Evolutionary conservation across 2,329 filamentous ascomycete species (phyloP), one percentile per base, ranked within the genome.

Genomic region (Epichloe scottii): DNA sequence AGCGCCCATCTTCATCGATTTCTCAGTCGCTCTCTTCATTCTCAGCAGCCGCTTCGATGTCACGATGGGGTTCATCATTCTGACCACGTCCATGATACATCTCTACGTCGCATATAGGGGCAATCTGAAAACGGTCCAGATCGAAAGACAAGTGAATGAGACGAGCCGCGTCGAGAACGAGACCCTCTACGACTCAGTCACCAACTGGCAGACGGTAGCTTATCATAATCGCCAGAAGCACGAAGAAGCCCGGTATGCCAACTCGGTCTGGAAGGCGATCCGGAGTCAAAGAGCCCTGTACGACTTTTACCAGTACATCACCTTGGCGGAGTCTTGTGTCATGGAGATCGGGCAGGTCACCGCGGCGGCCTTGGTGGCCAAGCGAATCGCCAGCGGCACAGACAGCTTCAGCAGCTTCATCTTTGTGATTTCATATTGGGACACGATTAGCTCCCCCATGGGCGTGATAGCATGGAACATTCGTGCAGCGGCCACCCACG

Each of bases 351-450:
- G 58, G 15, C 55, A 58, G 33, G 52, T 55, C 39, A 44, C 52
- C 3, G 52, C 52, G 3, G 46, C 51, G 4, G 47, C 44, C 15
- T 21, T 48, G 46, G 51, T 51, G 33, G 51, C 51, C 34, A 44
- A 23, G 46, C 48, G 50, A 45, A 48, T 48, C 51, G 54, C 52
- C 33, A 17, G 43, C 15, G 49, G 53, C n/a, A 49, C 81, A 40
- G 75, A 75, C 23, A 49, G 19, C 26, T 38, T 54, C 41, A 26
- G 49, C 41, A 51, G 46, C 53, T 82, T 87, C 54, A 77, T 86
- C 4, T 81, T 81, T 17, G 64, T 87, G 26, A 68, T 84, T 15
- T 74, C 77, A 35, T 87, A 85, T 63, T 87, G 83, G 83, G 64
- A 67, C 6, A 58, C 59, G 14, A 55, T 59, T 64, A 73, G 62